A percentile compares a stretch with the other conserved stretches of the same genome.
These are phyloP conservation scores for Hanseniaspora thailandica DNA, from an alignment of 805 yeast species.

Conservation along the genomic window DNA sequence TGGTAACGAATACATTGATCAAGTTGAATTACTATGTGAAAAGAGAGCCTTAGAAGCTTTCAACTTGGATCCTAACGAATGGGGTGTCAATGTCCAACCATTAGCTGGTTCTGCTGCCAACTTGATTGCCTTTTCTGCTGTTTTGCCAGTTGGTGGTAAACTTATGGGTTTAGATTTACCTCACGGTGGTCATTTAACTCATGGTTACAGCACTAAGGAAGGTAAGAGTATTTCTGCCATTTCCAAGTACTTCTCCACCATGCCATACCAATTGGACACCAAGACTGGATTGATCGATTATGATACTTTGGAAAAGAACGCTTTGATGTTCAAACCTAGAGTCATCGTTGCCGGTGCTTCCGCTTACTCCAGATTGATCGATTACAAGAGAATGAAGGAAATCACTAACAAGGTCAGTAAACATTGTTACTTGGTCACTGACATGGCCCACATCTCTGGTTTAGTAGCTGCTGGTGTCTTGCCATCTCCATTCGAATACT, in stretches of 20 bases:
- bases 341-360: slow-evolving; percentile 94
- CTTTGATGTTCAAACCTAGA: slow-evolving; percentile 84
- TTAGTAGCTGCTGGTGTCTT: slow-evolving; percentile 88
- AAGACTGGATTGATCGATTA: slow-evolving; percentile 86
- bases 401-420: slow-evolving; percentile 67
- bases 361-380: slow-evolving; percentile 84
- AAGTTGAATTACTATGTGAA: slow-evolving; percentile 82
- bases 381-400: slow-evolving; percentile 78
- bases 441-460: slow-evolving; percentile 98
- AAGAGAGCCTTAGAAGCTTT: slow-evolving; percentile 82
- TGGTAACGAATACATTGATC: slow-evolving; percentile 90
- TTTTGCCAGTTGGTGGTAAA: slow-evolving; percentile 81
- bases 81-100: slow-evolving; percentile 98
- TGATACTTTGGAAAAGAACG: slow-evolving; percentile 72
- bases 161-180: slow-evolving; percentile 96
- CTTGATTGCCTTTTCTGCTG: slow-evolving; percentile 79
- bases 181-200: slow-evolving; percentile 96
- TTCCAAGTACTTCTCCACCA: slow-evolving; percentile 90
- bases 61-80: slow-evolving; percentile 56
- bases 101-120: slow-evolving; percentile 96
- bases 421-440: slow-evolving; percentile 84
- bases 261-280: slow-evolving; percentile 88
- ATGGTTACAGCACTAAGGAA: slow-evolving; percentile 75
- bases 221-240: slow-evolving; percentile 77
- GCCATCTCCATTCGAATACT: slow-evolving; percentile 82